A percentile compares a stretch with the other conserved stretches of the same genome.
Evolutionary conservation across 352 stramenopile genomes (phyloP).

Genomic region (Globisporangium spinosum): DNA sequence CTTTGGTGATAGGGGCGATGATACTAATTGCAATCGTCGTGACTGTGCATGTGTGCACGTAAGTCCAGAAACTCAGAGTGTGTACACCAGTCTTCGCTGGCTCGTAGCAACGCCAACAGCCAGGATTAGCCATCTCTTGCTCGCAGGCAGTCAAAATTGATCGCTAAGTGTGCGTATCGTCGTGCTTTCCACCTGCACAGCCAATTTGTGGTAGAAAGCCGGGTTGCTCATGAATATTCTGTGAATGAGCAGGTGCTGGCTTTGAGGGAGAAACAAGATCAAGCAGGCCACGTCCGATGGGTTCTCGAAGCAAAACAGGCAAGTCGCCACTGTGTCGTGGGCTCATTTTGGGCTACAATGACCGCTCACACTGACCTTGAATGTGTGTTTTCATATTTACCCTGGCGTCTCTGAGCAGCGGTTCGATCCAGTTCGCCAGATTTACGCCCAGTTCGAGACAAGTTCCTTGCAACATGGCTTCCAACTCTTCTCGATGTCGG

Average conservation of each 20-base stretch:
- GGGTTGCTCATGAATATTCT: background rate
- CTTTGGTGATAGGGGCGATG: too few species aligned
- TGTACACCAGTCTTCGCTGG: constrained; percentile 28
- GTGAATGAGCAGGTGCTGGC: background rate
- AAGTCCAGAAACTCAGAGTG: constrained; percentile 15
- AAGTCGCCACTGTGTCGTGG: too few species aligned
- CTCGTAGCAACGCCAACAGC: background rate
- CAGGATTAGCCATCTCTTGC: constrained; percentile 23
- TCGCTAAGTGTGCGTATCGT: constrained; percentile 28
- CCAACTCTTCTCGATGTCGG: constrained; percentile 29
- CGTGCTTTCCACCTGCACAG: background rate
- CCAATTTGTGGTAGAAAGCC: background rate
- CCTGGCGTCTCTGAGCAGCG: constrained; percentile 24
- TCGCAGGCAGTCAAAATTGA: constrained; percentile 33
- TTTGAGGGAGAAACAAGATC: background rate
- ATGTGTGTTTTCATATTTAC: constrained; percentile 26
- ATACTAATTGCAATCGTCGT: background rate
- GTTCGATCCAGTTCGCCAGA: constrained; percentile 30
- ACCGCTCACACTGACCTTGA: background rate
- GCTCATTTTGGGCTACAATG: background rate
- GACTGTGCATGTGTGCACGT: constrained; percentile 8
- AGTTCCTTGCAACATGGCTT: constrained; percentile 14
- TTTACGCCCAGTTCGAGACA: constrained; percentile 20
- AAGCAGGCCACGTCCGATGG: background rate
- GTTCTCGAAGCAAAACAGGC: constrained; percentile 12